Evolutionary conservation across 495 filamentous ascomycete species (phyloP).

Genomic region (Tetracladium marchalianum): DNA sequence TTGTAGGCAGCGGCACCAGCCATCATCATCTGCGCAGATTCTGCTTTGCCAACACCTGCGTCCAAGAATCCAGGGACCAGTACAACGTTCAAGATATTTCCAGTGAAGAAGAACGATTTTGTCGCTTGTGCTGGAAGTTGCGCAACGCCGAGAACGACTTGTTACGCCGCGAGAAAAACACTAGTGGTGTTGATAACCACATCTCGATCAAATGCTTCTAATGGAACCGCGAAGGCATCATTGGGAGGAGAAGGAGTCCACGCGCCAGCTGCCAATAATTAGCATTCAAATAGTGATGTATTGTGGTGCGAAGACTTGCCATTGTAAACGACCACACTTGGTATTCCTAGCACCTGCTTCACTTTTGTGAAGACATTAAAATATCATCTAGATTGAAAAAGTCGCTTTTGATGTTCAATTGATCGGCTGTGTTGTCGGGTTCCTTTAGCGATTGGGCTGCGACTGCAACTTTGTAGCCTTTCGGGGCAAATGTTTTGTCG

Average conservation of each 20-base stretch:
- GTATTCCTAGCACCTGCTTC: slow-evolving; percentile 26
- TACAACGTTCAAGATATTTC: slow-evolving; percentile 32
- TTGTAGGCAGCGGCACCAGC: slow-evolving; percentile 29
- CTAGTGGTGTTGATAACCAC: slow-evolving; percentile 35
- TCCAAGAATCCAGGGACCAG: slow-evolving; percentile 24
- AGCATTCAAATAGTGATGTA: no score
- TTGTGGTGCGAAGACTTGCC: slow-evolving; percentile 21
- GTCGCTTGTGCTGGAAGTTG: slow-evolving; percentile 26
- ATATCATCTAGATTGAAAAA: slow-evolving; percentile 30
- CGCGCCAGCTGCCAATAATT: no score
- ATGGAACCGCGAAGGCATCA: slow-evolving; percentile 25
- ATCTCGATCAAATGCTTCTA: slow-evolving; percentile 27
- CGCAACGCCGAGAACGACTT: slow-evolving; percentile 29
- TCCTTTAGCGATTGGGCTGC: slow-evolving; percentile 26
- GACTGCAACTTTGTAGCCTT: slow-evolving; percentile 36
- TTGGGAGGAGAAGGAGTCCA: slow-evolving; percentile 15
- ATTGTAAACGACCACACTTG: slow-evolving; percentile 42
- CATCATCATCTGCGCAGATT: slow-evolving; percentile 33
- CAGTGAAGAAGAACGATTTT: slow-evolving; percentile 39
- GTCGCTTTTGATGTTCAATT: slow-evolving; percentile 30
- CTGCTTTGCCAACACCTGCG: slow-evolving; percentile 35
- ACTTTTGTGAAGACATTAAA: slow-evolving; percentile 28
- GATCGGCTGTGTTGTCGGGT: slow-evolving; percentile 23
- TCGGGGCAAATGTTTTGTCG: slow-evolving; percentile 28
- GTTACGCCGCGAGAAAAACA: slow-evolving; percentile 33